These are phyloP conservation scores for Chytriomyces hyalinus DNA, from an alignment of 192 early-diverging fungal species.

Conservation along the genomic window DNA sequence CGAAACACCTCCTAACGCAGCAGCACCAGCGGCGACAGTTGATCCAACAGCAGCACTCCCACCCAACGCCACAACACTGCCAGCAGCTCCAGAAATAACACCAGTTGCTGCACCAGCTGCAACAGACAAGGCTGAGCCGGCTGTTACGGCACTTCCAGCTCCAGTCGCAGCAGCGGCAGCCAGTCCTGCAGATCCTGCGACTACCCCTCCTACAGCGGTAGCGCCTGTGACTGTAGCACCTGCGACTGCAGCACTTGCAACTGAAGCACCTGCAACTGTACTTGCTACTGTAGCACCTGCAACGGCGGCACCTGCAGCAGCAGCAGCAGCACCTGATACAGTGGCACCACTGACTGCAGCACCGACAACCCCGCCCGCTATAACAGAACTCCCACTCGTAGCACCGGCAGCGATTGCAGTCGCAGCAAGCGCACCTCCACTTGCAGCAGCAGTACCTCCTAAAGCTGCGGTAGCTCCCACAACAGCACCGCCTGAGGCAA, in stretches of 20 bases:
- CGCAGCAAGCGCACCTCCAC: neutral
- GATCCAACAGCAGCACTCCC: too few species aligned
- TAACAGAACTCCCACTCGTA: neutral
- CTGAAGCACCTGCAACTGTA: constrained; percentile 1
- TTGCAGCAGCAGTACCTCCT: neutral
- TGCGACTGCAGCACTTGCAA: neutral
- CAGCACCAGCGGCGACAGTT: too few species aligned
- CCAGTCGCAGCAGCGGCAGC: neutral
- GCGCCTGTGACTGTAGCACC: neutral
- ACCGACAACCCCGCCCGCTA: neutral
- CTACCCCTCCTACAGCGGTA: neutral
- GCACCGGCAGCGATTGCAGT: neutral
- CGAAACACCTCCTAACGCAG: too few species aligned
- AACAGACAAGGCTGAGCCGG: too few species aligned
- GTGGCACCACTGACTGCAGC: neutral
- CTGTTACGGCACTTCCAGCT: neutral
- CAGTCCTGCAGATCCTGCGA: neutral
- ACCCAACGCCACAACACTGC: too few species aligned
- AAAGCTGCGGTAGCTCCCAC: neutral
- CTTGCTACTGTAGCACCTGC: neutral
- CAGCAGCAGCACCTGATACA: neutral
- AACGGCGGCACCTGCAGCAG: neutral
- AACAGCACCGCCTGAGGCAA: neutral
- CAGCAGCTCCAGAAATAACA: too few species aligned
- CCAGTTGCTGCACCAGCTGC: too few species aligned